A percentile compares a stretch with the other conserved stretches of the same genome.
Conservation (phyloP, 2,329 filamentous ascomycete genomes). For the Penicillium corylophilum region DNA sequence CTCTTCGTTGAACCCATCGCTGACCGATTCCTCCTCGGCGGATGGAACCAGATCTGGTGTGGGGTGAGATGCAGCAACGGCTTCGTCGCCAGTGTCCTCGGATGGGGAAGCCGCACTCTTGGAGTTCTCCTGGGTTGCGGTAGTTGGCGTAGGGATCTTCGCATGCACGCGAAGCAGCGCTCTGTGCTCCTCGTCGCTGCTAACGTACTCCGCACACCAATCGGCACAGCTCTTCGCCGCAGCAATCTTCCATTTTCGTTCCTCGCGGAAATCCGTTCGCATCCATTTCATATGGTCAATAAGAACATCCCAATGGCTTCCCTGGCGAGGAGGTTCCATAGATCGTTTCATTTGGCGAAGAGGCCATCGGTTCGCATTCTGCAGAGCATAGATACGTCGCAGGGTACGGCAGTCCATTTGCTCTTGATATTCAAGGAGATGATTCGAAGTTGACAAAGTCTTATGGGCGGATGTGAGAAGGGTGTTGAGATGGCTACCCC, state of each 20-base stretch:
- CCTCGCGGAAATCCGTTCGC: conserved; percentile 91
- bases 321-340: conserved; percentile 72
- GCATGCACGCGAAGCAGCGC: conserved; percentile 65
- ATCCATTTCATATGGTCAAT: conserved; percentile 96
- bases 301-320: conserved; percentile 80
- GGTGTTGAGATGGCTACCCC: conserved; percentile 59
- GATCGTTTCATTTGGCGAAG: conserved; percentile 83
- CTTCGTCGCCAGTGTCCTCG: conserved; percentile 35
- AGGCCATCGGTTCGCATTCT: conserved; percentile 90
- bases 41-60: conserved; percentile 69
- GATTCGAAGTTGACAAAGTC: conserved; percentile 81
- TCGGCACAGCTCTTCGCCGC: conserved; percentile 76
- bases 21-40: conserved; percentile 58
- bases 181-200: conserved; percentile 62
- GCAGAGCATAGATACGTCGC: conserved; percentile 82
- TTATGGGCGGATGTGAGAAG: conserved; percentile 83
- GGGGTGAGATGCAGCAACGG: conserved; percentile 44
- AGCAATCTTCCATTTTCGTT: conserved; percentile 88
- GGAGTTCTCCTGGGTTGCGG: conserved; percentile 21
- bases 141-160: conserved; percentile 32
- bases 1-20: conserved; percentile 48
- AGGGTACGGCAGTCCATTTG: conserved; percentile 84
- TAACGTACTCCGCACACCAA: conserved; percentile 80
- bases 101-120: conserved; percentile 34
- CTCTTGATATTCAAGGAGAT: conserved; percentile 79